phyloP scores from a whole-genome alignment of 768 basidiomycete species.

The Pseudohyphozyma bogoriensis region DNA sequence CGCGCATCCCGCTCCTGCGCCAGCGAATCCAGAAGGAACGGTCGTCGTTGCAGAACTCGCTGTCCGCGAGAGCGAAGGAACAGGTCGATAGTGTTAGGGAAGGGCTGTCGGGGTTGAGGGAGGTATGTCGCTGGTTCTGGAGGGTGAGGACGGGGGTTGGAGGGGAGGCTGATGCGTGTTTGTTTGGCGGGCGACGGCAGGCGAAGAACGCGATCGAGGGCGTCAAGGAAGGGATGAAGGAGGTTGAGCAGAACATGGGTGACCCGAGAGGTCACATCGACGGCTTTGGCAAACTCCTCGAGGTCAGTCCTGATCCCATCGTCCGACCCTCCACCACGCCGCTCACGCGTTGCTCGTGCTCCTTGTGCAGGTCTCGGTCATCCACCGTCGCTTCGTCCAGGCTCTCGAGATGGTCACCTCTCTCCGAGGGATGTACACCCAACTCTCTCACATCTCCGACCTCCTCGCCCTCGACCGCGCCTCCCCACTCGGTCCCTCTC shows the following conservation, averaged over 20 bases:
- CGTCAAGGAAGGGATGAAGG: slow-evolving; percentile 70
- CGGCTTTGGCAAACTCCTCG: slow-evolving; percentile 90
- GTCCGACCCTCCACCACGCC: not conserved
- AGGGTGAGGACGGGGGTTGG: too few species aligned
- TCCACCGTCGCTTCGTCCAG: slow-evolving; percentile 87
- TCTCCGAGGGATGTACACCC: slow-evolving; percentile 79
- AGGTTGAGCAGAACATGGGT: slow-evolving; percentile 61
- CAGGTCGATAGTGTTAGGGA: slow-evolving; percentile 84
- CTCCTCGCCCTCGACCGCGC: slow-evolving; percentile 65
- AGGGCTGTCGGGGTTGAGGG: slow-evolving; percentile 43
- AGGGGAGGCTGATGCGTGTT: slow-evolving; percentile 30
- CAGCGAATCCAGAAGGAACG: slow-evolving; percentile 97
- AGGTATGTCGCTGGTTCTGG: not conserved
- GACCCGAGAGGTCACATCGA: slow-evolving; percentile 66
- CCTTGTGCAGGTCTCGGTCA: slow-evolving; percentile 69
- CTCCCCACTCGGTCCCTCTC: slow-evolving; percentile 74
- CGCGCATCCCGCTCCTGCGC: slow-evolving; percentile 74
- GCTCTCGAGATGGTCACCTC: slow-evolving; percentile 94
- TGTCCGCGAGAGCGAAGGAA: slow-evolving; percentile 83
- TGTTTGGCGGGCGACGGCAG: slow-evolving; percentile 23
- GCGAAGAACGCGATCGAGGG: slow-evolving; percentile 48
- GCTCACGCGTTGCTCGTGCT: not conserved
- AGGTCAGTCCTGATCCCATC: slow-evolving; percentile 45
- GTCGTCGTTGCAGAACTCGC: slow-evolving; percentile 77
- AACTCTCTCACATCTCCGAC: slow-evolving; percentile 64